Conservation (phyloP, 768 basidiomycete species). For the Rhodotorula graminis region DNA sequence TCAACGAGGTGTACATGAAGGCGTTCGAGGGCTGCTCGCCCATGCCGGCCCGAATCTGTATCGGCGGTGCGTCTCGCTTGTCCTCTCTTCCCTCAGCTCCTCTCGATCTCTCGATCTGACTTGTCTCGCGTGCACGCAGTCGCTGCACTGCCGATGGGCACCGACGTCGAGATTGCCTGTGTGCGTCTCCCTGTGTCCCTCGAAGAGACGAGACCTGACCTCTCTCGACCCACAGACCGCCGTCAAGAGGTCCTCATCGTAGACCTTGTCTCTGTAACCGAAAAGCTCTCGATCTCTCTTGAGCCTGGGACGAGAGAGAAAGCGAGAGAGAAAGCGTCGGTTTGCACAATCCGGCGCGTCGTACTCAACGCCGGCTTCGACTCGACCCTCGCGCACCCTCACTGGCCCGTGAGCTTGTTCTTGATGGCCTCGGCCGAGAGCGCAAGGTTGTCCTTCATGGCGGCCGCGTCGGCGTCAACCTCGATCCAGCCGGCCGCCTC, state of each 20-base stretch:
- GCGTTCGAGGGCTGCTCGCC: not conserved
- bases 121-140: not conserved
- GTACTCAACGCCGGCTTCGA: not conserved
- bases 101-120: rapidly evolving
- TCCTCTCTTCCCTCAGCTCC: too few relatives aligned
- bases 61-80: not conserved
- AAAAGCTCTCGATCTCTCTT: too few relatives aligned
- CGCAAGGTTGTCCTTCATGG: constrained; percentile 18
- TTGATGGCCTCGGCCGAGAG: constrained; percentile 18
- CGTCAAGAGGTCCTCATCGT: not conserved
- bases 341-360: not conserved
- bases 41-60: not conserved
- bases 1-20: constrained; percentile 1
- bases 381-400: too few relatives aligned
- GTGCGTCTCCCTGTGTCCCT: not conserved
- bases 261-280: too few relatives aligned
- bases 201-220: too few relatives aligned
- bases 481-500: constrained; percentile 29
- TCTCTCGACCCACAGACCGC: not conserved
- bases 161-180: constrained; percentile 3
- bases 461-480: constrained; percentile 1
- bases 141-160: not conserved
- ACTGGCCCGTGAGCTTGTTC: constrained; percentile 23
- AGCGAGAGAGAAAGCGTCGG: not conserved
- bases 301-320: too few relatives aligned